phyloP scores from a whole-genome alignment of 2,329 filamentous ascomycete genomes.

The Fusarium luffae region DNA sequence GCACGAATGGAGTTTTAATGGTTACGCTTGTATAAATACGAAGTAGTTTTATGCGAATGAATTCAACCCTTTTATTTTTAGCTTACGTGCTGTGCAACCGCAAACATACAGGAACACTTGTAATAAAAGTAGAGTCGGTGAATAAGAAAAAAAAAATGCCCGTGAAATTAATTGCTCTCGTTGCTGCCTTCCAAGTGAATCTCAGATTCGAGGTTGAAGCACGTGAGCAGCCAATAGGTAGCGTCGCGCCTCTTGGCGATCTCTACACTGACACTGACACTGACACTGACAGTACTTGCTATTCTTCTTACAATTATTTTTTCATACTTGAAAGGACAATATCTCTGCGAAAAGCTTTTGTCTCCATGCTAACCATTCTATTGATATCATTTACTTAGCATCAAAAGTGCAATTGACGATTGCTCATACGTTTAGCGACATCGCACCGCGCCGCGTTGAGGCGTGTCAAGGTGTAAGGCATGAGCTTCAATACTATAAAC shows the following conservation, averaged over 20 bases:
- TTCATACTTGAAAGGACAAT: not conserved
- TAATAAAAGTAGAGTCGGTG: not conserved
- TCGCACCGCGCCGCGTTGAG: constrained; percentile 9
- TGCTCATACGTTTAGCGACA: not conserved
- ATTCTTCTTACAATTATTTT: not conserved
- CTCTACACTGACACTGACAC: not conserved
- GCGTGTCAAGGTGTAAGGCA: constrained; percentile 2
- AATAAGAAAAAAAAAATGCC: not conserved
- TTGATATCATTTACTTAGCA: not conserved
- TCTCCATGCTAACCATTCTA: fast-evolving
- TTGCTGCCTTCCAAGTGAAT: not conserved
- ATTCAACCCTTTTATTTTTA: not conserved
- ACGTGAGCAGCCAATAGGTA: constrained; percentile 16
- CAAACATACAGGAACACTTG: not conserved
- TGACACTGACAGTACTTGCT: not conserved
- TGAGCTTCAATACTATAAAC: constrained; percentile 20
- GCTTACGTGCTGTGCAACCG: not conserved
- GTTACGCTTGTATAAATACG: constrained; percentile 31
- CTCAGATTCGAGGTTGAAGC: not conserved
- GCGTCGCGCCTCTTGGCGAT: not conserved
- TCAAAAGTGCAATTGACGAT: not conserved
- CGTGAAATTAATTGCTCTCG: not conserved
- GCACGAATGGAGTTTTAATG: constrained; percentile 26
- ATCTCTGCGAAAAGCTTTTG: not conserved
- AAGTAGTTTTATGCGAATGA: constrained; percentile 17